Evolutionary conservation across 2,329 filamentous ascomycete genomes (phyloP), one percentile per base, ranked within the genome.

Genomic region (Colletotrichum sp.): DNA sequence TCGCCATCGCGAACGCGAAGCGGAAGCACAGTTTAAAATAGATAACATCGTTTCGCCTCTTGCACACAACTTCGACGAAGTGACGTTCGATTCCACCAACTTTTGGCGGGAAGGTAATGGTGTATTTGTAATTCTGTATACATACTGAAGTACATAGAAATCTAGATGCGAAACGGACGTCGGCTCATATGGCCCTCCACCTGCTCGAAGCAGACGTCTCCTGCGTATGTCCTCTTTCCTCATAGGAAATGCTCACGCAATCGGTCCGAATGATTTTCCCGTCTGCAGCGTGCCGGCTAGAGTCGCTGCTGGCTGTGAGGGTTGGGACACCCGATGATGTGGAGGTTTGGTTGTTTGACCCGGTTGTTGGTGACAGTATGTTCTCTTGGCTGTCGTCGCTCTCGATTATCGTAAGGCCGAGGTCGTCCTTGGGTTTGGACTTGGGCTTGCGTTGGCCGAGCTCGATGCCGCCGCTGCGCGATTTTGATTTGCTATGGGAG

Each of bases 311-410:
- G 36, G 29, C 47, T 27, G 61, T 18, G 29, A 43, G 24, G 8
- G 61, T 63, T 6, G 61, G 61, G 3, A 8, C 21, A 29, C 61
- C 61, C 21, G 33, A 62, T 27, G 61, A 29, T 13, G 36, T 27
- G 18, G 38, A 33, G 2, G 16, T 51, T 21, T 64, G 36, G 15
- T 64, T 21, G 24, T 47, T 54, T n/a, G 18, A 16, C 6, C 16
- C 36, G 12, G 27, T 8, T 24, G 18, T 16, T 9, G 63, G 31
- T 18, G 24, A 21, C 7, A 74, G 69, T 34, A 75, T 75, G 58
- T 64, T 61, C n/a, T 75, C 73, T 55, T 75, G 69, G 61, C 73
- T 75, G 51, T 71, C 73, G 11, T 34, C 59, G 55, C 63, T 65
- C n/a, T 66, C 69, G 34, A 75, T 21, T 21, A 74, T 66, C 16